Base-by-base conservation (phyloP, 2,329 filamentous ascomycete species). In the Cladosporium sp. region DNA sequence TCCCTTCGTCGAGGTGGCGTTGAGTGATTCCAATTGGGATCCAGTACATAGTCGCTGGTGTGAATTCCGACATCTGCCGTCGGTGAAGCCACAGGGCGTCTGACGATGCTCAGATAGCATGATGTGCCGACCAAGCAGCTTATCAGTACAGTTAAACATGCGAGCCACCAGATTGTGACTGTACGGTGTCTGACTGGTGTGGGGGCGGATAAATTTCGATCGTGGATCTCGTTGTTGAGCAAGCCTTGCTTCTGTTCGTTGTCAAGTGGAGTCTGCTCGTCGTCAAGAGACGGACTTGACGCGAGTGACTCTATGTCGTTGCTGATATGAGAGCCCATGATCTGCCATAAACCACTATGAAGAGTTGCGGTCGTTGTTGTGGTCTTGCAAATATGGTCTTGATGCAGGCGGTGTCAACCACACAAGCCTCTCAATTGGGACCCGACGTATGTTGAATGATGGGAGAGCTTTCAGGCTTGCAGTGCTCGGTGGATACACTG, bases 1-100 rank as follows among this genome's bases (percentile, higher is more conserved):
- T 79, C 74, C 57, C 83, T 74, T 2, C 71, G 73, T 13, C 71
- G 73, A 0, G 76, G 72, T 3, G 71, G 56, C 0, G 77, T 74
- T 15, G 69, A 39, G 53, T 74, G 73, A 52, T 84, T 66, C 84
- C 84, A 87, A 2, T 67, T 56, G 0, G 72, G 61, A 43, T 78
- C 70, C 13, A 88, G 70, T 3, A 82, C 63, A 53, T 87, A 85
- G 43, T 83, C 77, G 0, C 69, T 62, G 5, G 50, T 57, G n/a
- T 53, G 27, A 9, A 71, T 38, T 9, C 9, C 22, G 11, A 15
- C 12, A 29, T 9, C 22, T 13, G 22, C 22, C 22, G 4, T 4
- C 22, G 22, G 22, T 27, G 22, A 27, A 27, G 22, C 22, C 9
- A 27, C 22, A 5, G 22, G 22, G 4, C 22, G 22, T 27, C 22